phyloP scores from a whole-genome alignment of 2,329 filamentous ascomycete species.

The Cladosporium sp. region DNA sequence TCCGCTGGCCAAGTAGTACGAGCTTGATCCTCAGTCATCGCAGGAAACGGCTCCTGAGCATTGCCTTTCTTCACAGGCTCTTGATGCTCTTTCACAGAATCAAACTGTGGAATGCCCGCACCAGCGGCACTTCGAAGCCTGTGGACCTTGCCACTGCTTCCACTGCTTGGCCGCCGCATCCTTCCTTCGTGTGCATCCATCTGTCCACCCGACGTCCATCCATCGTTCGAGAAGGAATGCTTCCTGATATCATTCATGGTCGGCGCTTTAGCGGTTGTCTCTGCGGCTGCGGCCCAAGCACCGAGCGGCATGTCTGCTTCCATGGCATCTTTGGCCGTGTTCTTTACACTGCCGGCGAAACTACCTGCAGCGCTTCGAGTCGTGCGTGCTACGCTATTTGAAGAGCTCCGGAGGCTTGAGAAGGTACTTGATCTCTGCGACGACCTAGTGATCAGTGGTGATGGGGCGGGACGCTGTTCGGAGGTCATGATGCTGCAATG shows the following conservation, averaged over 20 bases:
- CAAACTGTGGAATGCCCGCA: constrained; percentile 4
- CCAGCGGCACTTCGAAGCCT: not conserved
- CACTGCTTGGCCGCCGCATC: constrained; percentile 16
- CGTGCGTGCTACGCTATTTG: not conserved
- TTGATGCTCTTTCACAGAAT: constrained; percentile 14
- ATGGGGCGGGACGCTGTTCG: not conserved
- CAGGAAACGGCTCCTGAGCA: constrained; percentile 18
- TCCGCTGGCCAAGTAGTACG: constrained; percentile 5
- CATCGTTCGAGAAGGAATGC: constrained; percentile 20
- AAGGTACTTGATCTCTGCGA: constrained; percentile 1
- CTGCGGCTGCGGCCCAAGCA: constrained; percentile 44
- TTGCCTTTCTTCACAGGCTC: constrained; percentile 6
- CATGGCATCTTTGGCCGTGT: constrained; percentile 10
- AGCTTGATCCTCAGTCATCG: constrained; percentile 19
- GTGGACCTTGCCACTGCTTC: constrained; percentile 15
- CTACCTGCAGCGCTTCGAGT: constrained; percentile 2
- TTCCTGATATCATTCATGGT: constrained; percentile 40
- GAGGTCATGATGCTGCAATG: constrained; percentile 1
- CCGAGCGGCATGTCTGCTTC: constrained; percentile 32
- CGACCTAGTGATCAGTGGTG: not conserved
- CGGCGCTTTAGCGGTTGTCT: constrained; percentile 38
- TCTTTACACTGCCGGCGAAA: constrained; percentile 8
- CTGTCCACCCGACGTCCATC: constrained; percentile 15
- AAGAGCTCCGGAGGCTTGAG: constrained; percentile 1
- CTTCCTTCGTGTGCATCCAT: constrained; percentile 11